phyloP scores from a whole-genome alignment of 164 flowering plant species.

The Pachysandra terminalis region DNA sequence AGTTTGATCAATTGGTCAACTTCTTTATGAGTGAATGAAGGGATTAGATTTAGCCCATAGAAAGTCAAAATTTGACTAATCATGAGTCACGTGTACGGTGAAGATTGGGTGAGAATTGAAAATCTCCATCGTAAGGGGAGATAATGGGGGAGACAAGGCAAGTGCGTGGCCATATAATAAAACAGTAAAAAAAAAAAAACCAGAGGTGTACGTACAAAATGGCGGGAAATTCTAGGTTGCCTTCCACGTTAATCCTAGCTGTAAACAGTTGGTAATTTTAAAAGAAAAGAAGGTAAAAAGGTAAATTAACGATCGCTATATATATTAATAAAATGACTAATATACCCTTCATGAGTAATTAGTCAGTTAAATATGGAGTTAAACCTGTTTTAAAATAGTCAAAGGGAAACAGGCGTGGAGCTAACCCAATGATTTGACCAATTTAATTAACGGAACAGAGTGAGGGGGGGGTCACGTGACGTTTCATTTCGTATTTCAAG shows the following conservation, averaged over 20 bases:
- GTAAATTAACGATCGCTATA: neutral
- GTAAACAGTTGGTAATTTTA: neutral
- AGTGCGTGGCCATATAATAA: too few species aligned
- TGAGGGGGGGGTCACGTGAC: constrained; percentile 43
- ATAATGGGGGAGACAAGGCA: too few species aligned
- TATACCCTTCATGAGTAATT: neutral
- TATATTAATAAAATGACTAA: neutral
- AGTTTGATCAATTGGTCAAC: too few species aligned
- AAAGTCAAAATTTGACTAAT: too few species aligned
- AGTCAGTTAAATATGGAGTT: neutral
- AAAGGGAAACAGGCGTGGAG: constrained; percentile 15
- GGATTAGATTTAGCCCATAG: too few species aligned
- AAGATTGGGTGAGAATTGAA: too few species aligned
- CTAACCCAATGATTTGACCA: constrained; percentile 30
- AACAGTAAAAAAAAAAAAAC: too few species aligned
- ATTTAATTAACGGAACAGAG: constrained; percentile 26
- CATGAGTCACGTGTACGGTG: too few species aligned
- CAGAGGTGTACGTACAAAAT: neutral
- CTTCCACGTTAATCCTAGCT: constrained; percentile 7
- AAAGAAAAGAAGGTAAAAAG: constrained; percentile 5
- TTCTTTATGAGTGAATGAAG: too few species aligned
- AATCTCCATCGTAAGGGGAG: too few species aligned
- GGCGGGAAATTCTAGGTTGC: constrained; percentile 10
- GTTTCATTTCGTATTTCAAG: constrained; percentile 17
- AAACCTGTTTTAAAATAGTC: constrained; percentile 3